Evolutionary conservation across 2,329 filamentous ascomycete genomes (phyloP), one percentile per base, ranked within the genome.

Genomic region (Sarocladium brachiariae): DNA sequence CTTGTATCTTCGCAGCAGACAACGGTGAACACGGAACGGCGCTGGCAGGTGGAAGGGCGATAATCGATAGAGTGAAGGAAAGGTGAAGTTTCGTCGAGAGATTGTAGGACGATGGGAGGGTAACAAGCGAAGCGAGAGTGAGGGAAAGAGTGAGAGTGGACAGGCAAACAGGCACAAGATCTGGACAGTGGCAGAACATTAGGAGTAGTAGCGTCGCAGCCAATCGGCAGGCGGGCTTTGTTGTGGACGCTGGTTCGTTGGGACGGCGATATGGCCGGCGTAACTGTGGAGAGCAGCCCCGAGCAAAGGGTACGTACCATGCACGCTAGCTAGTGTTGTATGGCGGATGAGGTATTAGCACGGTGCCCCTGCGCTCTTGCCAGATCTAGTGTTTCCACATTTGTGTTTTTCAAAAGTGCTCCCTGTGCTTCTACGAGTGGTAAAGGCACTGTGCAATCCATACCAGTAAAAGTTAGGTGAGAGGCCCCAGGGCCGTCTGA

Each of bases 241-340:
- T 18, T 49, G 46, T 45, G 43, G 43, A 50, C 56, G 57, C 60
- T 67, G 67, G 65, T 66, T 66, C 64, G 65, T 31, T 49, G 64
- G 65, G 63, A 68, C 75, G 76, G 76, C 75, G 72, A 64, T 76
- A 74, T 78, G 65, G 68, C 74, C 76, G 76, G 76, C 73, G 66
- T 71, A 77, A 78, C 76, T 75, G 76, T 79, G 75, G 75, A 70
- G 73, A 62, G 53, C 34, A 52, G 34, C 52, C 50, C 51, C 43
- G 54, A 51, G 35, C 33, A 51, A 39, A 55, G 50, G 46, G 46
- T 47, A 47, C 43, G 7, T 47, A 18, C 19, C n/a, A 33, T 18
- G 25, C 24, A 23, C 43, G 27, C 43, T 47, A 47, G 27, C 43
- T 47, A 47, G 24, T 30, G n/a, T 33, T 18, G 25, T 33, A 47